Conservation (phyloP, 768 basidiomycete genomes). For the Astraeus odoratus region DNA sequence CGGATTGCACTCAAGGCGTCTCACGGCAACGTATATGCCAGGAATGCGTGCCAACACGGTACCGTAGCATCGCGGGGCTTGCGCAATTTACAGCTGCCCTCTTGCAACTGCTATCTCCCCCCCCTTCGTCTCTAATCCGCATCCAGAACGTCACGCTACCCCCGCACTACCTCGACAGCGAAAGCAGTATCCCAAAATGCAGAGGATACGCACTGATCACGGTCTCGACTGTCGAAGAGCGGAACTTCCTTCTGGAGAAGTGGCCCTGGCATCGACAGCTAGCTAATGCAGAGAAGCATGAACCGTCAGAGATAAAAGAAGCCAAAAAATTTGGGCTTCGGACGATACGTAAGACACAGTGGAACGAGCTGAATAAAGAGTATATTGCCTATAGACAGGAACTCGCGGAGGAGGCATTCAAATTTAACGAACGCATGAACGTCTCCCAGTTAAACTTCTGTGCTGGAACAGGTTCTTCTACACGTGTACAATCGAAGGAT, state of each 20-base stretch:
- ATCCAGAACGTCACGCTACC: conserved; percentile 55
- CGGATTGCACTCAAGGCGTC: neutral
- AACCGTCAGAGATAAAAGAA: conserved; percentile 25
- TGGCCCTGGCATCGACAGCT: conserved; percentile 57
- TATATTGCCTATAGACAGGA: conserved; percentile 57
- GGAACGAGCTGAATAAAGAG: conserved; percentile 61
- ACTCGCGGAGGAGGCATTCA: conserved; percentile 43
- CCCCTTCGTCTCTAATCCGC: conserved; percentile 8
- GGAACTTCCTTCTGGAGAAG: conserved; percentile 32
- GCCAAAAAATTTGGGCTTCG: conserved; percentile 58
- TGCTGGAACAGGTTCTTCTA: neutral
- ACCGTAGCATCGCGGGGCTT: conserved; percentile 46
- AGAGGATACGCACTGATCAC: conserved; percentile 76
- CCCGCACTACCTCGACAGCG: conserved; percentile 56
- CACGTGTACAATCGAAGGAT: neutral
- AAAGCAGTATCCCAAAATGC: conserved; percentile 46
- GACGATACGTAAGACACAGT: conserved; percentile 45
- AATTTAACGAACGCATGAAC: conserved; percentile 1
- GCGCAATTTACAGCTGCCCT: conserved; percentile 38
- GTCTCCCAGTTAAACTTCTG: neutral
- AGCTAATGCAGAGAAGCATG: neutral
- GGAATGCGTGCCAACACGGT: conserved; percentile 63
- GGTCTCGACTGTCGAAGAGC: conserved; percentile 35
- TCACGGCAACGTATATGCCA: conserved; percentile 22
- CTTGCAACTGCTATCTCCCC: conserved; percentile 12